Evolutionary conservation across 1,284 basidiomycete genomes (phyloP), one percentile per base, ranked within the genome.

Genomic region (Tilletiopsis washingtonensis): DNA sequence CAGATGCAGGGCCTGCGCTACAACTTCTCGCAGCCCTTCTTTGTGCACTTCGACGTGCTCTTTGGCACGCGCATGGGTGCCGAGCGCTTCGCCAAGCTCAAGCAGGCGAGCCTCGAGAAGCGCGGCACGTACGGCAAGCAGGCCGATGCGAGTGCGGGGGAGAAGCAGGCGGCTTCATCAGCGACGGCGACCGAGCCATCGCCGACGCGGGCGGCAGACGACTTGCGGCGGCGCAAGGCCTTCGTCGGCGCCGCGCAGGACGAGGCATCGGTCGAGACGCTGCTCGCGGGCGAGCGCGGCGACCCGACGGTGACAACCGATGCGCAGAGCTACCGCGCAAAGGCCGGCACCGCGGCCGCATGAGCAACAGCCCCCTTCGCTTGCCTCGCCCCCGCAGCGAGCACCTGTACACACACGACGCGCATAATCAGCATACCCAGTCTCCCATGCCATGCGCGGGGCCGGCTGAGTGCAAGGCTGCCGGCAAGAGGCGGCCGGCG

Each of bases 11-110:
- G 94, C 3, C 88, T 97, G 76, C 94, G 96, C 76, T 86, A 83
- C 51, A 98, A 98, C 74, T 99, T 93, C 73, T 82, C 88, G 17
- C 93, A 94, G 74, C 91, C 91, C 3, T 94, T 90, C 78, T 96
- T 78, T 54, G 56, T 67, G 5, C 65, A 69, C 47, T 69, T 67
- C 55, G 61, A 69, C 73, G 75, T 76, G 4, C 68, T 91, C 23
- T 78, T 91, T 40, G 84, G 85, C 36, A 91, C 88, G 3, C 80
- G 85, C 37, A 84, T 91, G 82, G 70, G 70, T 6, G 61, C 72
- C 2, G 62, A 70, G 5, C 67, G 76, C 52, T 75, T 71, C 48
- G 44, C 49, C 12, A 57, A 56, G 56, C 57, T 70, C 53, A 56
- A 57, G 40, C 57, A 61, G 54, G 45, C 51, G 19, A 44, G 27